Conservation (phyloP, 306 rosid genomes). For the Lathyrus sativus region DNA sequence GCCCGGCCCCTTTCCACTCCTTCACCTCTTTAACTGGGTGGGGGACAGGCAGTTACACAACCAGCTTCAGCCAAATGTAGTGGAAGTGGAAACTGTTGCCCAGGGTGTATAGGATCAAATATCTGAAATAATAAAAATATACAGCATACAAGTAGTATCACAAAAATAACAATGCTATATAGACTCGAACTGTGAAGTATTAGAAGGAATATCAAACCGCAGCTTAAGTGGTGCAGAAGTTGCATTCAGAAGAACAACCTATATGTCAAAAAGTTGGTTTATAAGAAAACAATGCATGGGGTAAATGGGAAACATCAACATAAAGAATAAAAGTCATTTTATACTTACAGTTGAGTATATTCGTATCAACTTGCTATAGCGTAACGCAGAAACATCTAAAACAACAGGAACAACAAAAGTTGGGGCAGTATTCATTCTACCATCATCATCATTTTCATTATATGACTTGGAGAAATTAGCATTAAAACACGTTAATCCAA, state of each 20-base stretch:
- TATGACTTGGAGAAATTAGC: conserved; percentile 72
- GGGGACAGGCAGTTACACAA: too few relatives aligned
- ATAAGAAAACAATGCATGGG: conserved; percentile 4
- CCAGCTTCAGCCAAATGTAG: conserved; percentile 96
- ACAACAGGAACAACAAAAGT: conserved; percentile 88
- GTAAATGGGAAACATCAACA: conserved; percentile 25
- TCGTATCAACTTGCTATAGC: conserved; percentile 78
- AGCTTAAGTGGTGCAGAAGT: conserved; percentile 79
- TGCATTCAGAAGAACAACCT: conserved; percentile 89
- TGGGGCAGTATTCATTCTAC: conserved; percentile 39
- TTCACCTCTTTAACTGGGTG: too few relatives aligned
- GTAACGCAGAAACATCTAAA: conserved; percentile 85
- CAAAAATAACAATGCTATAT: conserved; percentile 5
- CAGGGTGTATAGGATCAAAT: conserved; percentile 85
- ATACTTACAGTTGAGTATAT: conserved; percentile 84
- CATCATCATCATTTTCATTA: conserved; percentile 43
- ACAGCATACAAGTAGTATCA: conserved; percentile 21
- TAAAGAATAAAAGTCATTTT: conserved; percentile 35
- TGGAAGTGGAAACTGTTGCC: conserved; percentile 91
- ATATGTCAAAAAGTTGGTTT: conserved; percentile 35
- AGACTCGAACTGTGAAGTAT: conserved; percentile 12
- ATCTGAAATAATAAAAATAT: conserved; percentile 53
- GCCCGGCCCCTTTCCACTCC: too few relatives aligned
- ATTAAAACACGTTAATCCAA: conserved; percentile 85
- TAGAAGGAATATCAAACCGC: conserved; percentile 82